phyloP scores from a whole-genome alignment of 164 flowering plant genomes.

The Chloranthus sessilifolius region DNA sequence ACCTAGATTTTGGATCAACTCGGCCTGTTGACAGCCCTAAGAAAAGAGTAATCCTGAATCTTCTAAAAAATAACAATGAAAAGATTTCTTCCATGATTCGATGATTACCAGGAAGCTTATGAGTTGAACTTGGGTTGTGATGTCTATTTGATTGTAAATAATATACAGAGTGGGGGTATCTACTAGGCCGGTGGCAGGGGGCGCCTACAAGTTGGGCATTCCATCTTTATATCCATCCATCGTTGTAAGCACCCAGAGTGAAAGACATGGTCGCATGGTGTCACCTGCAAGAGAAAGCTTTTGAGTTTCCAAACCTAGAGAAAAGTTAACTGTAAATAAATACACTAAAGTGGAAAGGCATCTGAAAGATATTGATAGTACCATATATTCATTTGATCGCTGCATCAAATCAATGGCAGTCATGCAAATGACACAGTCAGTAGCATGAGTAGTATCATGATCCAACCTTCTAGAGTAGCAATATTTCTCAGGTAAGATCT shows the following conservation, averaged over 20 bases:
- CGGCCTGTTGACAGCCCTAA: no score
- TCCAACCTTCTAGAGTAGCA: conserved; percentile 72
- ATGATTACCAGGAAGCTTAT: conserved; percentile 14
- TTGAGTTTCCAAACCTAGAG: background rate
- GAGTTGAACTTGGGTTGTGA: background rate
- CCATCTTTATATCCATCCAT: conserved; percentile 99
- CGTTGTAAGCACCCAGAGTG: conserved; percentile 94
- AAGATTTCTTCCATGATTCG: background rate
- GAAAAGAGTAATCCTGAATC: no score
- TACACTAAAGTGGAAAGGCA: background rate
- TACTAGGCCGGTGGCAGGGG: conserved; percentile 79
- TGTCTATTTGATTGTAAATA: conserved; percentile 20
- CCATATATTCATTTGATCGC: conserved; percentile 84
- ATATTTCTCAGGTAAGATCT: conserved; percentile 96
- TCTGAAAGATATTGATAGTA: conserved; percentile 14
- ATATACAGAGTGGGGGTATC: conserved; percentile 17
- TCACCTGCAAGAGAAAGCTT: conserved; percentile 51
- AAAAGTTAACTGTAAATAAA: background rate
- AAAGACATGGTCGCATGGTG: conserved; percentile 99
- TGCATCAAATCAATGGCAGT: conserved; percentile 72
- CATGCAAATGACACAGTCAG: conserved; percentile 98
- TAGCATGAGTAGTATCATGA: conserved; percentile 41
- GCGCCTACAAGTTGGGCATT: conserved; percentile 97
- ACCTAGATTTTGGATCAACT: no score
- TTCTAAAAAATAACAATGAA: no score